Evolutionary conservation across 2,329 filamentous ascomycete genomes (phyloP).

Genomic region (Bipolaris sorokiniana): DNA sequence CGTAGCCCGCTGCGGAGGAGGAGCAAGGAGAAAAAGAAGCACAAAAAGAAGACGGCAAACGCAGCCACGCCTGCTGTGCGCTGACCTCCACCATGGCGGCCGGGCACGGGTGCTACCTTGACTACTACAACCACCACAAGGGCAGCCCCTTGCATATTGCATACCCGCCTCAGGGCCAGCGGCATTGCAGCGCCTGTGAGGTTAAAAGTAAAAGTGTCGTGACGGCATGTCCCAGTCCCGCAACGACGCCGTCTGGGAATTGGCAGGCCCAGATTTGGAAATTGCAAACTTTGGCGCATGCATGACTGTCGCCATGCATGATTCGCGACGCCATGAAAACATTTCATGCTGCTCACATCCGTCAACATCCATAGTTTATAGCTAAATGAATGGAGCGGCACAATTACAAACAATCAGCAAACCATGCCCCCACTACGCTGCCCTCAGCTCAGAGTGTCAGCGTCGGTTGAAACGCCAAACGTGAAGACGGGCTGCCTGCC

Average conservation of each 20-base stretch:
- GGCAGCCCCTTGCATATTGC: constrained; percentile 36
- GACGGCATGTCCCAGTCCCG: constrained; percentile 7
- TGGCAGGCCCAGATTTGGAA: constrained; percentile 12
- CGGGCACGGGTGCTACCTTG: constrained; percentile 41
- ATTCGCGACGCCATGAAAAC: constrained; percentile 11
- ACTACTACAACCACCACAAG: constrained; percentile 13
- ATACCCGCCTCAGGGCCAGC: constrained; percentile 18
- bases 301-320: constrained; percentile 12
- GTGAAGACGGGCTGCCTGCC: not conserved
- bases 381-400: constrained; percentile 9
- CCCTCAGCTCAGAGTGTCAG: constrained; percentile 7
- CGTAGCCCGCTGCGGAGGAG: constrained; percentile 18
- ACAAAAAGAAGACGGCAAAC: constrained; percentile 15
- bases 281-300: constrained; percentile 15
- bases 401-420: constrained; percentile 7
- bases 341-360: constrained; percentile 5
- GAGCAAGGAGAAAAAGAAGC: constrained; percentile 19
- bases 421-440: constrained; percentile 1
- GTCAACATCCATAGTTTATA: constrained; percentile 4
- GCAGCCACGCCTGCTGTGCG: constrained; percentile 19
- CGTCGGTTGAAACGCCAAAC: constrained; percentile 3
- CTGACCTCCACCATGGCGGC: constrained; percentile 20
- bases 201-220: constrained; percentile 29
- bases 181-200: constrained; percentile 8
- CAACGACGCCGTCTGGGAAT: constrained; percentile 1